A percentile compares a stretch with the other conserved stretches of the same genome.
phyloP scores from a whole-genome alignment of 179 eudicot species.

The Carnegiea gigantea region DNA sequence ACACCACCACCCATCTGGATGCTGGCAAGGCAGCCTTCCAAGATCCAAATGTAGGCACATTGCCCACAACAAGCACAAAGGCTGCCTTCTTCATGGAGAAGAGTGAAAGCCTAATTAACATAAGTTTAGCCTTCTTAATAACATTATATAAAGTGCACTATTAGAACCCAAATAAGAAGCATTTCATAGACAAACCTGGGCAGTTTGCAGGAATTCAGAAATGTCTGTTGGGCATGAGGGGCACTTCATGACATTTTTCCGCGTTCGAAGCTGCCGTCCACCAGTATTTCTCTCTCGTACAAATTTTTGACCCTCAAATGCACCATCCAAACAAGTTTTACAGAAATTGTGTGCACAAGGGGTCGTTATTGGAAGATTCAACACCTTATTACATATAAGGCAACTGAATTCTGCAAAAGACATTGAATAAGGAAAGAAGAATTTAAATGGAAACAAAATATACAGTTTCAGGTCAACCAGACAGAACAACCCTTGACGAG shows the following conservation, averaged over 20 bases:
- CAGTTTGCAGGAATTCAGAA: slow-evolving; percentile 74
- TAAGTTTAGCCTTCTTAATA: neutral
- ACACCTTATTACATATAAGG: slow-evolving; percentile 70
- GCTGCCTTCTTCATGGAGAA: neutral
- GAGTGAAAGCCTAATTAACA: neutral
- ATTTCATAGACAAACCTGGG: slow-evolving; percentile 50
- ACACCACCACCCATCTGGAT: neutral
- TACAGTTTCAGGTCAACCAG: neutral
- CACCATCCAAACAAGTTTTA: slow-evolving; percentile 79
- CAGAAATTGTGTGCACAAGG: slow-evolving; percentile 99
- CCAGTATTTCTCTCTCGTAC: slow-evolving; percentile 66
- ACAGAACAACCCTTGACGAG: neutral
- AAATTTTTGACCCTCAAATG: slow-evolving; percentile 70
- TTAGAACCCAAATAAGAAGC: neutral
- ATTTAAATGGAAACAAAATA: neutral
- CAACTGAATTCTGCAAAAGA: slow-evolving; percentile 70
- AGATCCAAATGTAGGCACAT: neutral
- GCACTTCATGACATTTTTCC: slow-evolving; percentile 88
- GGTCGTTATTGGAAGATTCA: slow-evolving; percentile 76
- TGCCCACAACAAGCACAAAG: too few relatives aligned
- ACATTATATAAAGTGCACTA: neutral
- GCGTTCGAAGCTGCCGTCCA: slow-evolving; percentile 61
- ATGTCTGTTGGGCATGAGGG: slow-evolving; percentile 77
- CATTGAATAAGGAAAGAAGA: neutral
- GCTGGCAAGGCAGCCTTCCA: neutral